phyloP scores from a whole-genome alignment of 176 grass and related monocot species.

The Carex cristatella region DNA sequence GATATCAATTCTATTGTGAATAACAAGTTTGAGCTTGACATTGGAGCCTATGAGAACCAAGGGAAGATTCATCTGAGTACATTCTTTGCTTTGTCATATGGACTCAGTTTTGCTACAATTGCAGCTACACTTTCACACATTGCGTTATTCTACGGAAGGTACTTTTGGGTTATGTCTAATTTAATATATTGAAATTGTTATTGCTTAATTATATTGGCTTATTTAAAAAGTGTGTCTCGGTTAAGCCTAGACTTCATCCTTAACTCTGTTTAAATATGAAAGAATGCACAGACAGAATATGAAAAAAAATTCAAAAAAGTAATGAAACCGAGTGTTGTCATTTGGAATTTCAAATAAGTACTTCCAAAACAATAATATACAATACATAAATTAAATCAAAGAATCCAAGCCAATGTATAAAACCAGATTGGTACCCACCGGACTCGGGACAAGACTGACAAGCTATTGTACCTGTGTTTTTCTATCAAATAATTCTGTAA shows the following conservation, averaged over 20 bases:
- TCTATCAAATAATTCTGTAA: background rate
- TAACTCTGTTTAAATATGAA: no score
- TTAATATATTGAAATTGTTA: background rate
- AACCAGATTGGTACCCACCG: background rate
- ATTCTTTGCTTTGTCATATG: conserved; percentile 65
- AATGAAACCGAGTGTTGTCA: background rate
- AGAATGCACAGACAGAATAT: no score
- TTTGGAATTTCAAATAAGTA: background rate
- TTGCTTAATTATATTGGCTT: background rate
- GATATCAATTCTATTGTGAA: conserved; percentile 69
- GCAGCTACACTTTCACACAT: conserved; percentile 61
- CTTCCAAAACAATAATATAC: background rate
- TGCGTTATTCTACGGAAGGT: conserved; percentile 68
- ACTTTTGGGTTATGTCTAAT: background rate
- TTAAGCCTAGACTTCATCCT: no score
- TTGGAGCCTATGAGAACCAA: conserved; percentile 41
- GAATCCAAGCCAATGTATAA: background rate
- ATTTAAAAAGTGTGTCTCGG: background rate
- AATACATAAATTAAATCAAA: background rate
- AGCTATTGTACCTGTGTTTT: background rate
- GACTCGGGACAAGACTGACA: background rate
- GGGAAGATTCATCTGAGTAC: conserved; percentile 76
- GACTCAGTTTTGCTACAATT: conserved; percentile 80
- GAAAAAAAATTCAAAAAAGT: no score
- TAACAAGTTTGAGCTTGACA: conserved; percentile 59